Base-by-base conservation (phyloP, 176 grass and related monocot genomes). In the Musa acuminata region DNA sequence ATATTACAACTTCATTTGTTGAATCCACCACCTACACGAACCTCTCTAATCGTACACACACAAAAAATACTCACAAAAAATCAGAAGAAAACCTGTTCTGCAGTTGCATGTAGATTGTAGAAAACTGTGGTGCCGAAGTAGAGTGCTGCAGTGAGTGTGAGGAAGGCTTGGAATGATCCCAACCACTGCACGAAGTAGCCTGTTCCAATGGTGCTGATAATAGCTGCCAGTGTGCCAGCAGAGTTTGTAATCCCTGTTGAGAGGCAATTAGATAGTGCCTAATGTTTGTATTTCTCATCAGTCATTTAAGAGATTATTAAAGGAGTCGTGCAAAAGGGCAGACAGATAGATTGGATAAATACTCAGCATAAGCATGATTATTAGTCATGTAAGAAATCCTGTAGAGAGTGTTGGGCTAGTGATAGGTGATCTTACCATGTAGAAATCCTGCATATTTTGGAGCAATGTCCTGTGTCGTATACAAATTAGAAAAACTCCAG, bases 141-240 rank as follows among this genome's bases (percentile, higher is more conserved):
- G 13, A 98, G 78, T 27, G 74, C 80, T 11, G 94, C 94, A 21
- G 94, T 98, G 51, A 98, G 88, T 21, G 88, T 93, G 67, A 98
- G 85, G 82, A 98, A 98, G 51, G 88, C 90, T 69, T 98, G 86
- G 72, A 98, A 98, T 75, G 94, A 98, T 53, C 94, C 94, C 52
- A 98, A 67, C 94, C 94, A 98, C 74, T 93, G 82, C 11, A 98
- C 90, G 25, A 98, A 98, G 74, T 89, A 98, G 49, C 94, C 94
- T 14, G 80, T 29, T 75, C 94, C 94, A 48, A 91, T 85, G 6
- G 94, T 98, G 80, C 94, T 98, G 62, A 98, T 80, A 69, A 98
- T 98, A 79, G 94, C 94, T 16, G 94, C 94, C 13, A 91, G 71
- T 8, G 86, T 91, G 58, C 94, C 94, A 1, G 86, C 80, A 52